Evolutionary conservation across 2,329 filamentous ascomycete species (phyloP).

Genomic region (Tothia fuscella): DNA sequence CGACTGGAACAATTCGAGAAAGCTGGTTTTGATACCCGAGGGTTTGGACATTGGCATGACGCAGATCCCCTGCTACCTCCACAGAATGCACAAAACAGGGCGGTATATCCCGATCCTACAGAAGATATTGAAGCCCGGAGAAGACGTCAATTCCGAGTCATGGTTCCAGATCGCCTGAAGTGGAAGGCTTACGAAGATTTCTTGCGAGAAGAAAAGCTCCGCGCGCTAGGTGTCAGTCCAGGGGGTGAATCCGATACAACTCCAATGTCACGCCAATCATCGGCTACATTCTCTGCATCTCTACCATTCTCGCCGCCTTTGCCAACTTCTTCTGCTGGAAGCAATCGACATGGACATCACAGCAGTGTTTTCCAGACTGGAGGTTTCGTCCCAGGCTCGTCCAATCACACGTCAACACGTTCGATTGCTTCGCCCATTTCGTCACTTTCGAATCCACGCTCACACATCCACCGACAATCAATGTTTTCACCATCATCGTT

Average conservation of each 20-base stretch:
- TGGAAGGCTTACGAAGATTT: conserved; percentile 74
- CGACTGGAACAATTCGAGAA: conserved; percentile 10
- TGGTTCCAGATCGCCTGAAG: conserved; percentile 57
- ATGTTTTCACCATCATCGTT: conserved; percentile 61
- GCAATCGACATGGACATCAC: conserved; percentile 48
- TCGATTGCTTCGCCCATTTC: conserved; percentile 63
- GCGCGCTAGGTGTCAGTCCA: conserved; percentile 76
- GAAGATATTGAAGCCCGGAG: conserved; percentile 47
- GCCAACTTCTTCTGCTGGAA: conserved; percentile 65
- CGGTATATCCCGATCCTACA: conserved; percentile 52
- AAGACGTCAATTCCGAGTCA: conserved; percentile 45
- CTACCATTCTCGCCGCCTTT: conserved; percentile 76
- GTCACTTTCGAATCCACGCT: conserved; percentile 44
- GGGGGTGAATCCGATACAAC: conserved; percentile 56
- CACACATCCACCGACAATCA: conserved; percentile 61
- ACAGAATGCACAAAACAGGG: conserved; percentile 44
- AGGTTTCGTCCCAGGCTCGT: conserved; percentile 40
- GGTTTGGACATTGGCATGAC: conserved; percentile 8
- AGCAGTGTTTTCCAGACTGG: conserved; percentile 39
- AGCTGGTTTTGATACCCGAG: conserved; percentile 11
- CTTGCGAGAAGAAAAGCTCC: conserved; percentile 81
- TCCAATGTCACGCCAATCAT: conserved; percentile 59
- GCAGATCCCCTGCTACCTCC: neutral
- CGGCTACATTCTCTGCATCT: conserved; percentile 63
- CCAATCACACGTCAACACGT: conserved; percentile 45